Base-by-base conservation (phyloP, 2,329 filamentous ascomycete genomes). In the Paraphaeosphaeria minitans region DNA sequence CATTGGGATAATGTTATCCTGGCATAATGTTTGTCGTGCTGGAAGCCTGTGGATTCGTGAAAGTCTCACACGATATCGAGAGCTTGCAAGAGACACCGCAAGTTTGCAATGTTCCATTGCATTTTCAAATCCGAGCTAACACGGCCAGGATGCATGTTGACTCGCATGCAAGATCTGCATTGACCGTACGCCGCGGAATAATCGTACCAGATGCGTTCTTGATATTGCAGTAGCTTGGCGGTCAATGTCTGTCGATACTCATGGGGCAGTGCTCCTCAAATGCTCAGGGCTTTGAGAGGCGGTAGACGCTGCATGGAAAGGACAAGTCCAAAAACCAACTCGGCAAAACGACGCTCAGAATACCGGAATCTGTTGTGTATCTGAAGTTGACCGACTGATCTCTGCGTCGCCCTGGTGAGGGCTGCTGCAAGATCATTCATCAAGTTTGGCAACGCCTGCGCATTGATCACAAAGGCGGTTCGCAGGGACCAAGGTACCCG, bases 11-110 rank as follows among this genome's bases (percentile, higher is more conserved):
- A 41, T 4, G 21, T n/a, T 42, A 4, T 21, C 21, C 29, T 35
- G 7, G 35, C 49, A 5, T 41, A 42, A 19, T 27, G 5, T 24
- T 41, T 16, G 35, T 51, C 41, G 14, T 41, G 33, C 9, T 9
- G 49, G 12, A 41, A 41, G 19, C 37, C 22, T 27, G 41, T 14
- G 31, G 53, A 59, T 1, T 48, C 19, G 24, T 61, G 56, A n/a
- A 46, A 63, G 8, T 50, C 50, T 58, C 58, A 59, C 33, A 55
- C 57, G 31, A 61, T 59, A 13, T 61, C 58, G 9, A 43, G 24
- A 13, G 19, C 22, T 35, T 43, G 35, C 12, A 63, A 41, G 37
- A 57, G 9, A 19, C 45, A 29, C 9, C 51, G 31, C 21, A 10
- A 31, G 29, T 31, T 31, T 10, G 29, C 29, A 31, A 31, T 53